phyloP scores from a whole-genome alignment of 1,139 yeast genomes.

The Hyphopichia wangnamkhiaoensis region DNA sequence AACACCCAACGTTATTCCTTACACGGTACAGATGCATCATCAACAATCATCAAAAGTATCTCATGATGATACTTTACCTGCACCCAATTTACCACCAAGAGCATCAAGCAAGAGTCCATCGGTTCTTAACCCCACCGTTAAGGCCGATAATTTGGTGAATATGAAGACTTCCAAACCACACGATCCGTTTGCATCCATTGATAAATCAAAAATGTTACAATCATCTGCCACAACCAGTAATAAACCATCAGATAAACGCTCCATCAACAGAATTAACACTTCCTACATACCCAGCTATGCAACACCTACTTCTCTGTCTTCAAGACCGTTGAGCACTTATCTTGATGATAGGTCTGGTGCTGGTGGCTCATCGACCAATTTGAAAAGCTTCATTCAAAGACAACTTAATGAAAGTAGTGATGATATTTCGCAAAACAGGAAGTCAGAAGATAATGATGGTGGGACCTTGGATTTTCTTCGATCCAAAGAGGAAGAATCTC shows the following conservation, averaged over 20 bases:
- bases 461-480: constrained; percentile 59
- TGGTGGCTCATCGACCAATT: constrained; percentile 12
- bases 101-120: background rate
- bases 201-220: constrained; percentile 30
- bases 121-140: background rate
- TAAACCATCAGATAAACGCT: constrained; percentile 6
- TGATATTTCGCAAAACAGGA: constrained; percentile 15
- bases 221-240: constrained; percentile 5
- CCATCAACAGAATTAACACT: constrained; percentile 20
- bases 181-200: constrained; percentile 44
- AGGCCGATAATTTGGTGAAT: background rate
- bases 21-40: constrained; percentile 23
- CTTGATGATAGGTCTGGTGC: constrained; percentile 10
- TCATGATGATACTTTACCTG: background rate
- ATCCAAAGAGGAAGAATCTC: constrained; percentile 38
- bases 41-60: background rate
- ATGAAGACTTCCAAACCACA: constrained; percentile 6
- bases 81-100: constrained; percentile 4
- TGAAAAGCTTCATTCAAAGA: constrained; percentile 37
- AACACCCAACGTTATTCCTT: constrained; percentile 54
- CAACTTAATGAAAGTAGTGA: constrained; percentile 32
- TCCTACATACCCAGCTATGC: constrained; percentile 12
- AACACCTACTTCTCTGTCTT: constrained; percentile 1
- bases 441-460: constrained; percentile 20
- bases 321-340: constrained; percentile 12